phyloP scores from a whole-genome alignment of 306 rosid genomes.

The Acacia confusa region DNA sequence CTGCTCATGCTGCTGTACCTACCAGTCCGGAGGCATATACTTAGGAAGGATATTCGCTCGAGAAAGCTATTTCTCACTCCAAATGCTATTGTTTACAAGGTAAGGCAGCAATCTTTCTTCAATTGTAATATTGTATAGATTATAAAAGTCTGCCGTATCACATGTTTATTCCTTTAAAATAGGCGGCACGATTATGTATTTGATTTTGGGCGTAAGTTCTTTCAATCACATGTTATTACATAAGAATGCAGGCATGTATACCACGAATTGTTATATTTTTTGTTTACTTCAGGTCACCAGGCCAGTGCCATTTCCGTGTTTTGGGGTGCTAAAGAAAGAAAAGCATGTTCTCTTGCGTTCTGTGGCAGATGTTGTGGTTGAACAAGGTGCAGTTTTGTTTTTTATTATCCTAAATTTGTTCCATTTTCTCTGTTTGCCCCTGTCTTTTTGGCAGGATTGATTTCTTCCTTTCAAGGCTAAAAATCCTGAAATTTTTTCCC shows the following conservation, averaged over 20 bases:
- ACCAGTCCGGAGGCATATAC: slow-evolving; percentile 67
- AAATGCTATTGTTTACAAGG: slow-evolving; percentile 79
- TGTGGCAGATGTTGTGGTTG: slow-evolving; percentile 84
- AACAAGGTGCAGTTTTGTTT: slow-evolving; percentile 66
- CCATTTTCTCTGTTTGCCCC: not conserved
- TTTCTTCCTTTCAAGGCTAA: slow-evolving; percentile 1
- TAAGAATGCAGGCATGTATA: not conserved
- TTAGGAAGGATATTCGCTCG: slow-evolving; percentile 70
- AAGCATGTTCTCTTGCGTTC: slow-evolving; percentile 84
- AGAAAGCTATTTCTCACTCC: slow-evolving; percentile 77
- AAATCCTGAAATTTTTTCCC: not conserved
- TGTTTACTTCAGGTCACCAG: slow-evolving; percentile 64
- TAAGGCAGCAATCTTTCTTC: slow-evolving; percentile 11
- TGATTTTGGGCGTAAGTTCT: not conserved
- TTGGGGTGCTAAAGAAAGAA: slow-evolving; percentile 83
- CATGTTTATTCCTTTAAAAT: not conserved
- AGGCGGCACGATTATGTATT: not conserved
- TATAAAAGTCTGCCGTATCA: not conserved
- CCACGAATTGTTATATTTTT: slow-evolving; percentile 26
- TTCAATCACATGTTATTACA: not conserved
- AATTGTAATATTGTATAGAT: not conserved
- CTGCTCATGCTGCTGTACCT: slow-evolving; percentile 77
- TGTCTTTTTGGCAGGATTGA: not conserved
- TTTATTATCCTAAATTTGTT: not conserved
- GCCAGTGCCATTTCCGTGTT: slow-evolving; percentile 92